Conservation (phyloP, 2,329 filamentous ascomycete genomes). For the Coniochaeta pulveracea region DNA sequence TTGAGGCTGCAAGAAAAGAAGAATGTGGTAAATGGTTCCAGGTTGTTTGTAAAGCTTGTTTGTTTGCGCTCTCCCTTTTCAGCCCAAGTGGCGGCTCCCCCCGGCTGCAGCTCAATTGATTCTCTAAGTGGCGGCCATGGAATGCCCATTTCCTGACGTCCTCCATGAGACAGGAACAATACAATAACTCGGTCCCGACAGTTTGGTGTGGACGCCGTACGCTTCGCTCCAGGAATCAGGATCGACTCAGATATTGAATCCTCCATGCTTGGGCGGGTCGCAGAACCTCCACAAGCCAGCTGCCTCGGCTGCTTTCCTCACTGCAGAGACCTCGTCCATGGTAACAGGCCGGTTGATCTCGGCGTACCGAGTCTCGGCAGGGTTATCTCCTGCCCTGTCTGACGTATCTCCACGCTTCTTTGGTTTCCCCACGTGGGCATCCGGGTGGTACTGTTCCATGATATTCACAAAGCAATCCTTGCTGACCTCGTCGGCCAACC, state of each 20-base stretch:
- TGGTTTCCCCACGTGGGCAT: constrained; percentile 69
- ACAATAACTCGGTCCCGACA: no score
- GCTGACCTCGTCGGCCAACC: constrained; percentile 62
- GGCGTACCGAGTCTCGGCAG: constrained; percentile 47
- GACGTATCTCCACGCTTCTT: constrained; percentile 24
- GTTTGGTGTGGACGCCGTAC: no score
- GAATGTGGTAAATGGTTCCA: no score
- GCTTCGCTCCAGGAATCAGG: no score
- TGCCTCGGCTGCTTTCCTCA: constrained; percentile 55
- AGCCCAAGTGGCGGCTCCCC: no score
- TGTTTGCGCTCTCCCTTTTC: no score
- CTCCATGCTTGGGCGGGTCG: constrained; percentile 44
- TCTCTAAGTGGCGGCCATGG: no score
- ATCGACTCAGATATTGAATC: constrained; percentile 33
- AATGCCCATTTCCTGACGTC: no score
- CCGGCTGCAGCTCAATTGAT: no score
- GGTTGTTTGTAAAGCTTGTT: no score
- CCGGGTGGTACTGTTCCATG: constrained; percentile 80
- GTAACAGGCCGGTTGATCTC: constrained; percentile 69
- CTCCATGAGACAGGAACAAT: no score
- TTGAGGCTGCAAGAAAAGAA: no score
- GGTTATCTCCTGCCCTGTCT: constrained; percentile 14
- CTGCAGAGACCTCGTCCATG: constrained; percentile 51
- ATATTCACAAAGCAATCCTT: constrained; percentile 71
- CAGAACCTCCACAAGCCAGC: constrained; percentile 73